These are phyloP conservation scores for Fusarium succisae DNA, from an alignment of 2,329 filamentous ascomycete genomes.

Conservation along the genomic window DNA sequence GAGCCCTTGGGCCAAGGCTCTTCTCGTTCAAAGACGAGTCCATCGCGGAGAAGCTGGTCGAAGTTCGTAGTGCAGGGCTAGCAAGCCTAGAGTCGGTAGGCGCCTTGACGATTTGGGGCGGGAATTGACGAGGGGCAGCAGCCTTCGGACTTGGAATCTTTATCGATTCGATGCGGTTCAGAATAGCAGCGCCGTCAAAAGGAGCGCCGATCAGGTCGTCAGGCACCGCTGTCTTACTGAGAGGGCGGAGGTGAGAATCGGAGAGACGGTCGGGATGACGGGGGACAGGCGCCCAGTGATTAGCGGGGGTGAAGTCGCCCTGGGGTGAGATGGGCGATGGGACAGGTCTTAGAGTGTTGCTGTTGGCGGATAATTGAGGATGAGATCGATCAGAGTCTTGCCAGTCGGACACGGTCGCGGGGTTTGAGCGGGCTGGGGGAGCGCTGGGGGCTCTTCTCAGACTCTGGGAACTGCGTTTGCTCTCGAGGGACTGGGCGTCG, in stretches of 20 bases:
- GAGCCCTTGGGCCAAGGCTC: slow-evolving; percentile 44
- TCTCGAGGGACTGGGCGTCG: slow-evolving; percentile 67
- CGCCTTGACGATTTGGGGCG: slow-evolving; percentile 56
- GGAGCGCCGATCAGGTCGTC: slow-evolving; percentile 72
- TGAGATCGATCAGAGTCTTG: slow-evolving; percentile 47
- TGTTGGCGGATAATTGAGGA: slow-evolving; percentile 51
- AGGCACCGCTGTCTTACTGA: slow-evolving; percentile 43
- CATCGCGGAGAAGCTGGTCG: slow-evolving; percentile 61
- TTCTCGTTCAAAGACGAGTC: slow-evolving; percentile 52
- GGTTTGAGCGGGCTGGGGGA: slow-evolving; percentile 59
- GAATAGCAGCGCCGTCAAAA: slow-evolving; percentile 70
- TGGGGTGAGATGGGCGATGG: slow-evolving; percentile 58
- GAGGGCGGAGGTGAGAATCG: slow-evolving; percentile 40
- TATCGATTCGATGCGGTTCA: slow-evolving; percentile 67
- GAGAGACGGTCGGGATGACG: slow-evolving; percentile 43
- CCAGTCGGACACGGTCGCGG: slow-evolving; percentile 61
- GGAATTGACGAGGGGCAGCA: slow-evolving; percentile 41
- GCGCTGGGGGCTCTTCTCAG: slow-evolving; percentile 69
- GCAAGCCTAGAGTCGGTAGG: slow-evolving; percentile 61
- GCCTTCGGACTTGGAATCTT: slow-evolving; percentile 49
- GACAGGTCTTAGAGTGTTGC: slow-evolving; percentile 55
- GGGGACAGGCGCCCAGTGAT: slow-evolving; percentile 42
- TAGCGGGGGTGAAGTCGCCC: slow-evolving; percentile 56
- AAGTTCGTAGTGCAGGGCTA: slow-evolving; percentile 69
- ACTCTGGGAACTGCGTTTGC: slow-evolving; percentile 71